Evolutionary conservation across 371 early-diverging fungal genomes (phyloP).

Genomic region (Batkoa obscura): DNA sequence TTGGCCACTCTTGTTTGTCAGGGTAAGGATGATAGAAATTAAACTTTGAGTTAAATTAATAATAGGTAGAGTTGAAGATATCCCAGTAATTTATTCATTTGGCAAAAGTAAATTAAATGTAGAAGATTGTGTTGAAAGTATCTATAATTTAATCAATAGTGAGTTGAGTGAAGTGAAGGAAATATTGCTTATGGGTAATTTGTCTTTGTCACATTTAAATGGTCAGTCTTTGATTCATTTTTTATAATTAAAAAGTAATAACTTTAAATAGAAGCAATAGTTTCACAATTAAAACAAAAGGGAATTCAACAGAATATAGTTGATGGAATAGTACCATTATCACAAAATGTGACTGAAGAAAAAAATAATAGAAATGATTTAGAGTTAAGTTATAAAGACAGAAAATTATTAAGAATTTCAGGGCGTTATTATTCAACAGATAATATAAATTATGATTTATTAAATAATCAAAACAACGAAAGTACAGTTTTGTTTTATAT

Average conservation of each 20-base stretch:
- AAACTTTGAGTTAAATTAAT: background rate
- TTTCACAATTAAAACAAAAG: background rate
- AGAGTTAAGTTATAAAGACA: background rate
- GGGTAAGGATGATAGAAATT: background rate
- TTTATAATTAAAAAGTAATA: background rate
- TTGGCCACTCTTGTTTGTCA: constrained; percentile 68
- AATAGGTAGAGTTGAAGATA: constrained; percentile 32
- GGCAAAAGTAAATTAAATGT: constrained; percentile 48
- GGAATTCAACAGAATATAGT: background rate
- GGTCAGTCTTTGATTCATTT: too few species aligned
- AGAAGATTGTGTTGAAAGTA: constrained; percentile 21
- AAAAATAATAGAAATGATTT: background rate
- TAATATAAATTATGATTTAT: background rate
- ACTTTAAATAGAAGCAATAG: background rate
- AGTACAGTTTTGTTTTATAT: constrained; percentile 59
- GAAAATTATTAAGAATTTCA: background rate
- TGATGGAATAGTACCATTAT: background rate
- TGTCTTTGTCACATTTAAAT: too few species aligned
- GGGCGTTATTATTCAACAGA: background rate
- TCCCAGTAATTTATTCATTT: constrained; percentile 76
- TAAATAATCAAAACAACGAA: constrained; percentile 18
- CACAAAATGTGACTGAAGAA: background rate
- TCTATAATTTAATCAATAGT: constrained; percentile 14
- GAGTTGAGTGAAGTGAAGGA: background rate
- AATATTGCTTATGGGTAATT: background rate